These are phyloP conservation scores for Geotrichum aggregatum DNA, from an alignment of 1,139 yeast genomes.

Conservation along the genomic window DNA sequence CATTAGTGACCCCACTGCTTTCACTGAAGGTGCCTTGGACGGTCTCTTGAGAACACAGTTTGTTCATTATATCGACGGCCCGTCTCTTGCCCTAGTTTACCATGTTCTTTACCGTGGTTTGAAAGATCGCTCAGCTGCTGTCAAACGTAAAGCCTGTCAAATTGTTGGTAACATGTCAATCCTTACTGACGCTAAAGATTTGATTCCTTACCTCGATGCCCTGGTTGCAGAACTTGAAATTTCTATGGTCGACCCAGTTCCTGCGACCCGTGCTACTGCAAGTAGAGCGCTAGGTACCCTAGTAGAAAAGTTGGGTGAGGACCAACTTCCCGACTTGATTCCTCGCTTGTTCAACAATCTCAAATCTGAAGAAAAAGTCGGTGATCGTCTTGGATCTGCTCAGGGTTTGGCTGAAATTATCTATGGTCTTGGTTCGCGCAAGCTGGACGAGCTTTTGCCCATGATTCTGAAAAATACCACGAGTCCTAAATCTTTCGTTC, in stretches of 20 bases:
- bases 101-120: slow-evolving; percentile 95
- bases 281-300: slow-evolving; percentile 95
- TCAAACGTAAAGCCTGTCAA: slow-evolving; percentile 92
- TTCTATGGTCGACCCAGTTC: slow-evolving; percentile 98
- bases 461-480: slow-evolving; percentile 68
- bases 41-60: slow-evolving; percentile 85
- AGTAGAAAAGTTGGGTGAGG: slow-evolving; percentile 95
- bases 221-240: slow-evolving; percentile 78
- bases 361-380: slow-evolving; percentile 74
- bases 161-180: slow-evolving; percentile 98
- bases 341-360: slow-evolving; percentile 74
- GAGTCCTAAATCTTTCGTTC: slow-evolving; percentile 60
- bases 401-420: slow-evolving; percentile 94
- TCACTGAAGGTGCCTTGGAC: slow-evolving; percentile 85
- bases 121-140: slow-evolving; percentile 86
- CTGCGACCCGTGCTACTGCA: slow-evolving; percentile 94
- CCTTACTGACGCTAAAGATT: slow-evolving; percentile 81
- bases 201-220: slow-evolving; percentile 73
- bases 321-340: slow-evolving; percentile 86
- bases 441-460: slow-evolving; percentile 86
- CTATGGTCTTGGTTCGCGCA: slow-evolving; percentile 81
- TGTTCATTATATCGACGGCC: slow-evolving; percentile 96
- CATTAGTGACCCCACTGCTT: slow-evolving; percentile 89
- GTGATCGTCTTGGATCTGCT: slow-evolving; percentile 95
- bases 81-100: slow-evolving; percentile 89